phyloP scores from a whole-genome alignment of 1,284 basidiomycete genomes.

The Rhodotorula sp. region DNA sequence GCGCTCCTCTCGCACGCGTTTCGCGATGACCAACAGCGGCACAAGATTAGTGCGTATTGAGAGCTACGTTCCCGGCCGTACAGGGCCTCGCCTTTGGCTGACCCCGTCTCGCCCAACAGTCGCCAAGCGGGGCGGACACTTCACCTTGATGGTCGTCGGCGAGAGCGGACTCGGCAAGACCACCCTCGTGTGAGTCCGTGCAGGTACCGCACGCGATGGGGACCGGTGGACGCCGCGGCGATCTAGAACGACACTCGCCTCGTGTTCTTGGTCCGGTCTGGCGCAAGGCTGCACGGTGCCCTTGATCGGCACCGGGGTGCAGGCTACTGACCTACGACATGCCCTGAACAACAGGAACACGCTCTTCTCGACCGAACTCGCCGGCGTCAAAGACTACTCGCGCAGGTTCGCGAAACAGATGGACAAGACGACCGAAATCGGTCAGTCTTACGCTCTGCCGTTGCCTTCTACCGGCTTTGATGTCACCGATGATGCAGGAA shows the following conservation, averaged over 20 bases:
- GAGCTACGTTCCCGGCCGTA: too few species aligned
- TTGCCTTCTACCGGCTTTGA: too few species aligned
- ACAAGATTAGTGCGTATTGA: conserved; percentile 42
- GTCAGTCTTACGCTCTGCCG: conserved; percentile 9
- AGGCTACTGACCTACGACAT: neutral
- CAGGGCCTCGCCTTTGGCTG: too few species aligned
- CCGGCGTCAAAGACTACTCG: conserved; percentile 83
- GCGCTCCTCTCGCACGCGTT: neutral
- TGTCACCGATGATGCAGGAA: too few species aligned
- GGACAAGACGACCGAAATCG: conserved; percentile 90
- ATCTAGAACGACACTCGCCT: too few species aligned
- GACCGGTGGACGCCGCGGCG: neutral
- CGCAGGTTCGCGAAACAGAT: conserved; percentile 93
- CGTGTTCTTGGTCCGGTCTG: too few species aligned
- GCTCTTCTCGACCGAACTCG: conserved; percentile 96
- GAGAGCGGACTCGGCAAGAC: conserved; percentile 87
- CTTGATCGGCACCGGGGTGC: too few species aligned
- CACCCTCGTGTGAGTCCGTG: conserved; percentile 30
- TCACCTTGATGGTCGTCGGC: conserved; percentile 99
- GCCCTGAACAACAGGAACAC: conserved; percentile 73
- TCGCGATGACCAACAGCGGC: conserved; percentile 58
- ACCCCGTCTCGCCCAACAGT: conserved; percentile 59
- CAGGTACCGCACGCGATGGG: neutral
- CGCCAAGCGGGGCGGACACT: conserved; percentile 93
- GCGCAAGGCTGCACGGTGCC: too few species aligned